Percentiles rank a stretch among this genome's conserved stretches.
phyloP scores from a whole-genome alignment of 1,284 basidiomycete genomes.

The Cronartium ribicola region DNA sequence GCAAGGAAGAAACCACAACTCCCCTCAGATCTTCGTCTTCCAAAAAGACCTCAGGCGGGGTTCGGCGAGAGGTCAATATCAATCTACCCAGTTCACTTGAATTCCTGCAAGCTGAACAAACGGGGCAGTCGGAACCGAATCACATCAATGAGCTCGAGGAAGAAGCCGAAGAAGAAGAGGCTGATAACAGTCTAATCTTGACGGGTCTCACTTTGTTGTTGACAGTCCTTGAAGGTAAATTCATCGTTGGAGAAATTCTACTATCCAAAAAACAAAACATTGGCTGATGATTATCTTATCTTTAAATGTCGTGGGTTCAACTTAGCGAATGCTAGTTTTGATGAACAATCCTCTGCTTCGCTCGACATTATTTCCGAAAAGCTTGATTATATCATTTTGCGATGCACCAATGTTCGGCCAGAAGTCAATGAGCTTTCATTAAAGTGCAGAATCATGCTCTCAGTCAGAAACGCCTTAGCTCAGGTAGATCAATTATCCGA shows the following conservation, averaged over 20 bases:
- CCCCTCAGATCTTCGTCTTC: neutral
- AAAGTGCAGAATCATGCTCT: constrained; percentile 26
- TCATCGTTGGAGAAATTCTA: neutral
- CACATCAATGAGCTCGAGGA: neutral
- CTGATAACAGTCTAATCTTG: constrained; percentile 13
- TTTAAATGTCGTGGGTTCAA: neutral
- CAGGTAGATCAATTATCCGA: constrained; percentile 8
- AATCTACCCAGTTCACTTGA: constrained; percentile 1
- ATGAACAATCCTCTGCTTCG: constrained; percentile 16
- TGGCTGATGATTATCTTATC: neutral
- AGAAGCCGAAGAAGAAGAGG: constrained; percentile 2
- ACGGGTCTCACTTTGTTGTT: constrained; percentile 19
- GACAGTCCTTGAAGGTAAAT: constrained; percentile 17
- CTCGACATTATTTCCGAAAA: constrained; percentile 17
- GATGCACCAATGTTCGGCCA: neutral
- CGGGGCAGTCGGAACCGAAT: neutral
- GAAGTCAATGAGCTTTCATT: constrained; percentile 24
- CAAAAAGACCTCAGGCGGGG: neutral
- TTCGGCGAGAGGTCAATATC: neutral
- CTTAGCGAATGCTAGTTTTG: constrained; percentile 14
- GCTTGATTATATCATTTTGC: constrained; percentile 17
- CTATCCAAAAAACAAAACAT: neutral
- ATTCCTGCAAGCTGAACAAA: constrained; percentile 2
- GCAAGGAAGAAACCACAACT: neutral
- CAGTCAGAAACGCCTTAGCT: constrained; percentile 19